A percentile compares a stretch with the other conserved stretches of the same genome.
These are phyloP conservation scores for Gracilaria domingensis DNA, from an alignment of 23 red algal genomes.

Conservation along the genomic window DNA sequence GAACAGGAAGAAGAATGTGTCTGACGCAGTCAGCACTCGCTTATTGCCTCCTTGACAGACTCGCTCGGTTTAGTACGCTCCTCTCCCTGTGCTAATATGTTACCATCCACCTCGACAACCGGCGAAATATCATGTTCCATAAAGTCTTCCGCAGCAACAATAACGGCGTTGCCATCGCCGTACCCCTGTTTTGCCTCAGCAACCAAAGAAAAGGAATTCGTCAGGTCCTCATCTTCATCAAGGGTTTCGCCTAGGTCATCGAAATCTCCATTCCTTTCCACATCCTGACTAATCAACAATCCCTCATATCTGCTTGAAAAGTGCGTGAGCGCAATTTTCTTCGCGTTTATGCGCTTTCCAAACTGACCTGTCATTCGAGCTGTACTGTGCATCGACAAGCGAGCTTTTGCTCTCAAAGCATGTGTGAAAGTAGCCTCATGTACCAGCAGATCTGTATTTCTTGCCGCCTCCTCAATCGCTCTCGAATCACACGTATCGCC, in stretches of 20 bases:
- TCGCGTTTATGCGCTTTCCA: constrained; percentile 66
- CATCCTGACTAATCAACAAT: background rate
- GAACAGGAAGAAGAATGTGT: no score
- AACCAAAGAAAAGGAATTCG: constrained; percentile 29
- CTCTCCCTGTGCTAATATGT: background rate
- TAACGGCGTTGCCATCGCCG: background rate
- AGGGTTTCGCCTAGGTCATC: constrained; percentile 1
- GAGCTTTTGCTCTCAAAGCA: constrained; percentile 61
- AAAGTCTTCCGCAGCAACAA: constrained; percentile 71
- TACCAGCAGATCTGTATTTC: constrained; percentile 72
- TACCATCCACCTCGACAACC: background rate
- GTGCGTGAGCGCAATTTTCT: constrained; percentile 88
- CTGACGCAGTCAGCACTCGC: background rate
- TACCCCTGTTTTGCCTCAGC: constrained; percentile 44
- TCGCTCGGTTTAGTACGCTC: background rate
- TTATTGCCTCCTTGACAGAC: background rate
- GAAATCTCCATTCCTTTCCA: background rate
- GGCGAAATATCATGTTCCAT: constrained; percentile 69
- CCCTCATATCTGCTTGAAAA: constrained; percentile 92
- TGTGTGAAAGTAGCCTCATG: constrained; percentile 94
- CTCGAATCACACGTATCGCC: constrained; percentile 86
- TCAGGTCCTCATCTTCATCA: constrained; percentile 66
- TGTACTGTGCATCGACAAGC: constrained; percentile 82
- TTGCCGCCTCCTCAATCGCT: constrained; percentile 64
- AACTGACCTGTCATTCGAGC: constrained; percentile 94